These are phyloP conservation scores for Pseudogymnoascus sp. DNA, from an alignment of 2,329 filamentous ascomycete species.

Conservation along the genomic window DNA sequence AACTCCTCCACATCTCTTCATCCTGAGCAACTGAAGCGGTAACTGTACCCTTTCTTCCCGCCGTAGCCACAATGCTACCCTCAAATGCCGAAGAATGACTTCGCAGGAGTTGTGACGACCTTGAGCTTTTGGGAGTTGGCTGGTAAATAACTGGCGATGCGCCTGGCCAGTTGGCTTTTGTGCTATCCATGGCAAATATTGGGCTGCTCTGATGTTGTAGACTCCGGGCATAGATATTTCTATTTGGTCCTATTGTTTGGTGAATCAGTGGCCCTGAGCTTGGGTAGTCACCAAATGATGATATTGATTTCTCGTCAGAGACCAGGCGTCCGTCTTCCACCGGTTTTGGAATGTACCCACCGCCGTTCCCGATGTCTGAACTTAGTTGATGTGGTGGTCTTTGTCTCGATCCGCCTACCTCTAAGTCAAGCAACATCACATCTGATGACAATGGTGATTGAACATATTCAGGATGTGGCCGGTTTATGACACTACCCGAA, in stretches of 20 bases:
- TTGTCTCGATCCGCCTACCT: not conserved
- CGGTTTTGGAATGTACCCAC: not conserved
- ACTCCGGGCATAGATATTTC: not conserved
- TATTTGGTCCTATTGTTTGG: not conserved
- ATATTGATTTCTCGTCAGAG: not conserved
- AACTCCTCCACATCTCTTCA: conserved; percentile 24
- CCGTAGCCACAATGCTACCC: conserved; percentile 20
- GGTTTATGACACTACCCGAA: conserved; percentile 19
- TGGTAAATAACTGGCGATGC: conserved; percentile 16
- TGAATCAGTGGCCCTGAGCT: not conserved
- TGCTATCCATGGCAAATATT: not conserved
- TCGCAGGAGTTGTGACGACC: conserved; percentile 17
- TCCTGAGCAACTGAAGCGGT: conserved; percentile 16
- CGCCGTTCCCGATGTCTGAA: not conserved
- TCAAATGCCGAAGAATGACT: conserved; percentile 14
- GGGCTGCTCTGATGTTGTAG: not conserved
- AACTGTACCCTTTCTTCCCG: conserved; percentile 13
- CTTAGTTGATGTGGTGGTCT: not conserved
- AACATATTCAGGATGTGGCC: conserved; percentile 1
- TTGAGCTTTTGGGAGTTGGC: conserved; percentile 21
- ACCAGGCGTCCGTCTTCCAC: not conserved
- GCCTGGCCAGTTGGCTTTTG: not conserved
- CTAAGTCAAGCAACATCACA: conserved; percentile 22
- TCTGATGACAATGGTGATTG: conserved; percentile 19
- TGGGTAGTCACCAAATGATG: not conserved